Evolutionary conservation across 805 yeast genomes (phyloP).

Genomic region (Brettanomyces bruxellensis): DNA sequence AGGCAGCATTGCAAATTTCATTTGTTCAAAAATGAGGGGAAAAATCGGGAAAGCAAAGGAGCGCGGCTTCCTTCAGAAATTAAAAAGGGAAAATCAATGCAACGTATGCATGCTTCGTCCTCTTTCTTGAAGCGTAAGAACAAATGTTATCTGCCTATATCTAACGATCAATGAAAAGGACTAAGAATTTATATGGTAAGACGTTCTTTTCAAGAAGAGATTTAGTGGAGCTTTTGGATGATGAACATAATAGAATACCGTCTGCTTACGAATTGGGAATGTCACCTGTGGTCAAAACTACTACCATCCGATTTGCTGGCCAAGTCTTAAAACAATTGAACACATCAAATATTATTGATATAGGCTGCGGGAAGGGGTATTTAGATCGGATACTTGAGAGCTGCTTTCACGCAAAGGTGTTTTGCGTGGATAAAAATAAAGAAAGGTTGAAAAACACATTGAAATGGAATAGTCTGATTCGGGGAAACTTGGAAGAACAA

Average conservation of each 20-base stretch:
- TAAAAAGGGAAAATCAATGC: too few species aligned
- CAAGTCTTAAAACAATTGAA: neutral
- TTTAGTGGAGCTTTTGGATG: too few species aligned
- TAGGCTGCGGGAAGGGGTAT: slow-evolving; percentile 26
- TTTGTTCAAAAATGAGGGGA: too few species aligned
- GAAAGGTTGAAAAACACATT: slow-evolving; percentile 14
- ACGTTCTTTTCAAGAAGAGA: too few species aligned
- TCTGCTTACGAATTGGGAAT: neutral
- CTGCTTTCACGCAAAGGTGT: slow-evolving; percentile 7
- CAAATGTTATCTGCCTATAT: too few species aligned
- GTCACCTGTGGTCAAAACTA: neutral
- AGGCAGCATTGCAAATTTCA: too few species aligned
- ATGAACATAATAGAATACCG: neutral
- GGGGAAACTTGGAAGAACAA: neutral
- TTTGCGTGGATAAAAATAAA: slow-evolving; percentile 17
- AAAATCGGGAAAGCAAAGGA: too few species aligned
- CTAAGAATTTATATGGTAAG: too few species aligned
- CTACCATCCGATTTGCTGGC: slow-evolving; percentile 1
- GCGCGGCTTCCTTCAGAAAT: too few species aligned
- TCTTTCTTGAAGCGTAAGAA: too few species aligned
- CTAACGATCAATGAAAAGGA: too few species aligned
- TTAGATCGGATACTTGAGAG: slow-evolving; percentile 17
- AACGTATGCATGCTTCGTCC: too few species aligned
- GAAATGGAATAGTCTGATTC: slow-evolving; percentile 13
- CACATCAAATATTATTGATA: slow-evolving; percentile 11